These are phyloP conservation scores for Voacanga thouarsii DNA, from an alignment of 257 asterid species.

Conservation along the genomic window DNA sequence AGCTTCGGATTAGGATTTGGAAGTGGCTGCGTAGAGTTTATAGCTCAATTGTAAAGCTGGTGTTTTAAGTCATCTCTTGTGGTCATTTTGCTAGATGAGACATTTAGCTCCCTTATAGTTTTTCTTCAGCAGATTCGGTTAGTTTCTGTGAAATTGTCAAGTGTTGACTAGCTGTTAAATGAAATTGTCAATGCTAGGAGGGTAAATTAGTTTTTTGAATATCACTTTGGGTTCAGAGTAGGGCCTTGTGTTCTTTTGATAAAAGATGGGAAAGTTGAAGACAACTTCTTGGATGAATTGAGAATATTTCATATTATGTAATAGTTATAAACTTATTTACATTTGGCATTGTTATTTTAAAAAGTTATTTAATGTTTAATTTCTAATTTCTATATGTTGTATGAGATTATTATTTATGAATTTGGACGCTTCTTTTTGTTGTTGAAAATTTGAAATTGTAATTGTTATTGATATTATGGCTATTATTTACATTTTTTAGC, in stretches of 20 bases:
- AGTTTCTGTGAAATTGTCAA: background rate
- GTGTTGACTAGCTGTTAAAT: slow-evolving; percentile 17
- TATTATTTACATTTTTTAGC: too few species aligned
- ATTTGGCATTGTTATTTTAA: too few species aligned
- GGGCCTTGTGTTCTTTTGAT: background rate
- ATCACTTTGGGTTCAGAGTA: background rate
- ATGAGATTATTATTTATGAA: too few species aligned
- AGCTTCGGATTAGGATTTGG: background rate
- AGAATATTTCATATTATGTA: too few species aligned
- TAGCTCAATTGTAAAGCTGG: background rate
- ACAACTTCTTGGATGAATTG: too few species aligned
- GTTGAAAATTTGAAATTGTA: too few species aligned
- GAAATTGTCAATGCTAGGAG: slow-evolving; percentile 5
- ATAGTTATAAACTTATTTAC: too few species aligned
- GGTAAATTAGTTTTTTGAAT: background rate
- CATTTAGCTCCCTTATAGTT: background rate
- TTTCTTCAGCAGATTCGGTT: background rate
- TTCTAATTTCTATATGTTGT: too few species aligned
- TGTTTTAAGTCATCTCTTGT: background rate
- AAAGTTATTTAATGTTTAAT: too few species aligned
- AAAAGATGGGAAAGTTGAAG: too few species aligned
- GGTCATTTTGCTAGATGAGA: background rate
- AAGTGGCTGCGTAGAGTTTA: background rate
- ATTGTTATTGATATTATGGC: too few species aligned
- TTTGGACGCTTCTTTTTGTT: too few species aligned